Base-by-base conservation (phyloP, 202 grass and related monocot genomes). In the Zizania palustris region DNA sequence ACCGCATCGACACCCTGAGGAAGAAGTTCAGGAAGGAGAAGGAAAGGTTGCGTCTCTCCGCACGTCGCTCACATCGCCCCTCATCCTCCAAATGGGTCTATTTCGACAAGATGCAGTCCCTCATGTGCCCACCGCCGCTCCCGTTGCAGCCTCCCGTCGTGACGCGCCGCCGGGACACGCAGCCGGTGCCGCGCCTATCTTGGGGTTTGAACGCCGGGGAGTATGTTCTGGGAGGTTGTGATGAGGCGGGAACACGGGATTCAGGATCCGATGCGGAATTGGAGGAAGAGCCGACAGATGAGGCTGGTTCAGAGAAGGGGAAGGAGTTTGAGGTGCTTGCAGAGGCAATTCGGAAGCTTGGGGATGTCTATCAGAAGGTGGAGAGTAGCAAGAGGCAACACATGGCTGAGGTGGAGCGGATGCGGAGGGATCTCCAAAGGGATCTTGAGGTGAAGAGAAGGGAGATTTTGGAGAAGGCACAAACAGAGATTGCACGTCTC, bases 21-120 rank as follows among this genome's bases (percentile, higher is more conserved):
- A 94, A 90, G 89, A 80, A 88, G 79, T 93, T 87, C 22, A 92
- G 83, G 87, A 92, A 90, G 48, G 88, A 97, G 85, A 94, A 85
- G 80, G 85, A 85, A 35, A 85, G 79, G 50, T n/a, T 54, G 68
- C 81, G 73, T 58, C 60, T 76, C 12, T 38, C 81, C 14, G 73
- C 62, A 5, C 82, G 67, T 37, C 86, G 81, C 74, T 69, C 77
- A 19, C 34, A 10, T 41, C 15, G 11, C 19, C 15, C 38, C 41
- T 61, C 36, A 33, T 53, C 60, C 28, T 45, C 69, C 45, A 92
- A 83, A 56, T 98, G 95, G 95, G 56, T 86, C 64, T 98, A 94
- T 78, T 98, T 83, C 71, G 77, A 89, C 74, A 94, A 88, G 74
- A 76, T 98, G 85, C 45, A 79, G 70, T 76, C 77, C 15, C 58